Conservation (phyloP, 345 rosid species). For the Limnanthes douglasii region DNA sequence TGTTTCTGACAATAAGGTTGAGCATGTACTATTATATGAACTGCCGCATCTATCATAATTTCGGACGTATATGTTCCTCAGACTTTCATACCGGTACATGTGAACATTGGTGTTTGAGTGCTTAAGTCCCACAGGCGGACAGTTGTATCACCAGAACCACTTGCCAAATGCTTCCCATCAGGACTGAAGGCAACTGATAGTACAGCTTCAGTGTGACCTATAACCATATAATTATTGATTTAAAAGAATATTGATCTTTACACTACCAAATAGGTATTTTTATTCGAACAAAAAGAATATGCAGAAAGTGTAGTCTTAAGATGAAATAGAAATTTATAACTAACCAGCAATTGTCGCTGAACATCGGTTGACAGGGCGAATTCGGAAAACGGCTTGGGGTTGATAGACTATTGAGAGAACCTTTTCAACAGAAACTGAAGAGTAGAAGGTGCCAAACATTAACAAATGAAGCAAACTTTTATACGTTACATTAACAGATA, state of each 20-base stretch:
- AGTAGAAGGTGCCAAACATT: neutral
- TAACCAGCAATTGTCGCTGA: conserved; percentile 85
- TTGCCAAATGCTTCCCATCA: conserved; percentile 80
- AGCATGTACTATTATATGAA: too few species aligned
- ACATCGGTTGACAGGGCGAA: conserved; percentile 79
- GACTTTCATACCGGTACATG: conserved; percentile 52
- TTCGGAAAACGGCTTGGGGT: conserved; percentile 88
- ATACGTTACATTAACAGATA: too few species aligned
- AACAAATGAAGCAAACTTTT: neutral
- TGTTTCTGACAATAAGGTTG: too few species aligned
- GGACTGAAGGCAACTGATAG: conserved; percentile 93
- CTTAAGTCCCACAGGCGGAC: conserved; percentile 92
- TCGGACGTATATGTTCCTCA: too few species aligned
- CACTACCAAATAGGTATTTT: neutral
- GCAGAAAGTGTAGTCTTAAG: neutral
- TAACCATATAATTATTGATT: neutral
- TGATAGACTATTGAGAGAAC: conserved; percentile 83
- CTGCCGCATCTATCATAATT: too few species aligned
- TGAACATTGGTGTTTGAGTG: conserved; percentile 88
- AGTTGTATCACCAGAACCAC: conserved; percentile 96
- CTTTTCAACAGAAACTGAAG: conserved; percentile 92
- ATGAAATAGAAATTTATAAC: neutral
- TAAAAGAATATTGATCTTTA: neutral
- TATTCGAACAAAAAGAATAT: neutral
- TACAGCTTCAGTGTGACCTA: conserved; percentile 85